Conservation (phyloP, 495 filamentous ascomycete genomes). For the Aspergillus sclerotiicarbonarius region DNA sequence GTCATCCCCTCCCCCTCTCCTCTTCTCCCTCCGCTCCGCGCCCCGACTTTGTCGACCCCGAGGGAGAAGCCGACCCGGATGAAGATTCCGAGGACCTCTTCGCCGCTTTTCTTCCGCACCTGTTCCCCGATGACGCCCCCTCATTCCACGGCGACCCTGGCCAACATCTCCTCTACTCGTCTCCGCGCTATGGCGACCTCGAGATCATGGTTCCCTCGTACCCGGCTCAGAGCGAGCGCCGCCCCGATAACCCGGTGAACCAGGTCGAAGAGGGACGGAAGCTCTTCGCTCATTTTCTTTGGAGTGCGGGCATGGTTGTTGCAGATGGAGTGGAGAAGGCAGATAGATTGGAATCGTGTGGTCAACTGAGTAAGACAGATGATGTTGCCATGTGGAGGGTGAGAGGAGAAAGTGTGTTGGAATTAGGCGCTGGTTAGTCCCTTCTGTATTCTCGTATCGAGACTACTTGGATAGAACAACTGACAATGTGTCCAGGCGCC, state of each 20-base stretch:
- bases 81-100: constrained; percentile 63
- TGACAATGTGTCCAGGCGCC: constrained; percentile 51
- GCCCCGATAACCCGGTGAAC: constrained; percentile 19
- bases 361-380: not conserved
- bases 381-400: constrained; percentile 47
- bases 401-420: constrained; percentile 51
- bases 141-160: constrained; percentile 74
- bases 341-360: constrained; percentile 7
- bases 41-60: constrained; percentile 16
- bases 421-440: constrained; percentile 60
- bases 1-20: constrained; percentile 9
- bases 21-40: constrained; percentile 12
- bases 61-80: constrained; percentile 14
- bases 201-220: constrained; percentile 44
- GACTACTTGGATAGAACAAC: not conserved
- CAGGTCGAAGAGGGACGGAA: constrained; percentile 53
- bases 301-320: constrained; percentile 76
- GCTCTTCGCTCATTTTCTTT: constrained; percentile 81
- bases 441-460: not conserved
- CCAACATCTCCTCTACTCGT: constrained; percentile 64
- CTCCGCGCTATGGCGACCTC: constrained; percentile 55
- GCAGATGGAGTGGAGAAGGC: constrained; percentile 64
- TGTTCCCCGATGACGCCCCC: constrained; percentile 74
- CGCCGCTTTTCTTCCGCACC: constrained; percentile 57
- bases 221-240: constrained; percentile 25